Evolutionary conservation across 1,284 basidiomycete species (phyloP), one percentile per base, ranked within the genome.

Genomic region (Ceraceosorus bombacis): DNA sequence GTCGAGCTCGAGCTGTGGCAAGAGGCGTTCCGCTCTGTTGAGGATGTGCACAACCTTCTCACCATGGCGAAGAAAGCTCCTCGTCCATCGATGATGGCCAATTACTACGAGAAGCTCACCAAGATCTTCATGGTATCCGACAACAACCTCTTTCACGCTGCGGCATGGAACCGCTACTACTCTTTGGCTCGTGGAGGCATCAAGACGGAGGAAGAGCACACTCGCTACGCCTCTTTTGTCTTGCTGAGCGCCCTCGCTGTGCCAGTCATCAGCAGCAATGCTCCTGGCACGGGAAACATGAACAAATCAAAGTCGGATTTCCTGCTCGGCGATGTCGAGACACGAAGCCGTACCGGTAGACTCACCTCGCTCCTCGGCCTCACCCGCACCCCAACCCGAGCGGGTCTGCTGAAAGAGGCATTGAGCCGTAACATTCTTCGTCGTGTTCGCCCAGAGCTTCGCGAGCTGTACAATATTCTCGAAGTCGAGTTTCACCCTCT

Each of bases 1-100:
- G 93, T 97, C 66, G 91, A 97, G 79, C 87, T 99, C 66, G 95
- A 99, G 81, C 84, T 98, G 53, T 99, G 94, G 95, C 94, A 97
- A 78, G 94, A 98, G 79, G 94, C 92, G 5, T 99, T 97, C 85
- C 88, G 95, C 63, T 92, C 90, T 51, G 90, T 97, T 63, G 94
- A 98, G 79, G 95, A 99, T 78, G 90, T 98, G 49, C 94, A 98
- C 81, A 93, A 92, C 74, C 84, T 99, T 53, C 85, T 98, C 69
- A 90, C 87, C 37, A 86, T 92, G 84, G 78, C 77, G 65, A 95
- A 95, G 80, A 93, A 93, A 80, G 85, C 87, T 0, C 89, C 91
- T 5, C 86, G 89, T 49, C 90, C 91, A 0, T 83, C 87, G 6
- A 96, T 97, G 90, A 97, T 98, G 94, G 92, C 92, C 64, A 92